These are phyloP conservation scores for Botrytis galanthina DNA, from an alignment of 2,329 filamentous ascomycete genomes.

Conservation along the genomic window DNA sequence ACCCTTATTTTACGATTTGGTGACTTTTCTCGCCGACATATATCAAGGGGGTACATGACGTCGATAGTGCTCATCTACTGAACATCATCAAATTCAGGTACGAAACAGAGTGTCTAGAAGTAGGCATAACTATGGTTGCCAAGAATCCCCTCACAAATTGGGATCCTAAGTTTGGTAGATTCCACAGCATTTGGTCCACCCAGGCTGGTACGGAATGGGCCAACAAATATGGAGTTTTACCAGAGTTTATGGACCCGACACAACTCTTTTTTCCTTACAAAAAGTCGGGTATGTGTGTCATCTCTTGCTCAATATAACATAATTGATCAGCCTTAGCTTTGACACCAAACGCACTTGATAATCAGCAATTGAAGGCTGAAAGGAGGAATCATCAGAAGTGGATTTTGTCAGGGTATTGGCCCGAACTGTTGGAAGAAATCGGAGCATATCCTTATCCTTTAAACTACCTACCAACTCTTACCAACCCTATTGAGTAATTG, in stretches of 20 bases:
- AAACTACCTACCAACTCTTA: not conserved
- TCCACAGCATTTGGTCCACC: constrained; percentile 12
- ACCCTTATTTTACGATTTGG: not conserved
- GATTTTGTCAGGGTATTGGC: constrained; percentile 13
- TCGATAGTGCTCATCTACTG: not conserved
- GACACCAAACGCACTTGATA: not conserved
- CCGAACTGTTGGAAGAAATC: not conserved
- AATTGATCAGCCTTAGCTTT: not conserved
- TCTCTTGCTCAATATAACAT: not conserved
- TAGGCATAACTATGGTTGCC: not conserved
- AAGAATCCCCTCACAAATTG: not conserved
- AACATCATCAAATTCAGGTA: not conserved
- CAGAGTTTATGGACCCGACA: not conserved
- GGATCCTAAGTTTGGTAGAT: constrained; percentile 2
- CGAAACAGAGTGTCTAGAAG: not conserved
- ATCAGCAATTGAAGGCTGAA: not conserved
- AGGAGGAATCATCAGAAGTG: constrained; percentile 7
- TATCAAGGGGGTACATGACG: not conserved
- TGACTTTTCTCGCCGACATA: not conserved
- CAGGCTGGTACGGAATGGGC: not conserved
- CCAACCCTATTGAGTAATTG: not conserved
- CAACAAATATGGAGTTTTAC: constrained; percentile 4
- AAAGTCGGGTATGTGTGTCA: not conserved
- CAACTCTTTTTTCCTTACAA: not conserved
- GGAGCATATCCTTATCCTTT: constrained; percentile 4